These are phyloP conservation scores for Trematosphaeria pertusa DNA, from an alignment of 2,329 filamentous ascomycete species.

Conservation along the genomic window DNA sequence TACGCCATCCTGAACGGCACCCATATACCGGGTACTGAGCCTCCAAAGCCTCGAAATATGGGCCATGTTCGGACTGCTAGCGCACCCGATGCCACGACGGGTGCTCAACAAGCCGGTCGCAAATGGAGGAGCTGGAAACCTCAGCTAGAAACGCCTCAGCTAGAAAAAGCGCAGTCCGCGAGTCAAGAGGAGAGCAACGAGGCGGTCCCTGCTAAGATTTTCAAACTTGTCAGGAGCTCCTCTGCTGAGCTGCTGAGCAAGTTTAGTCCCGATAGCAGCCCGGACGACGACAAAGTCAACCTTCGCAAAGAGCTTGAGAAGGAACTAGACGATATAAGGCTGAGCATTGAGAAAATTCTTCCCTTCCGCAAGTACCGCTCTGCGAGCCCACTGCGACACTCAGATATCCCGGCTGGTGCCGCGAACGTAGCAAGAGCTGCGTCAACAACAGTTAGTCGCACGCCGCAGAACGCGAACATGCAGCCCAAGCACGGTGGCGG, in stretches of 20 bases:
- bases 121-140: slow-evolving; percentile 29
- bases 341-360: slow-evolving; percentile 9
- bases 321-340: slow-evolving; percentile 14
- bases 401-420: slow-evolving; percentile 5
- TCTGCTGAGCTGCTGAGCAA: slow-evolving; percentile 25
- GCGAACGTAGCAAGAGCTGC: slow-evolving; percentile 10
- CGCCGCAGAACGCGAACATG: slow-evolving; percentile 14
- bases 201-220: not conserved
- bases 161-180: not conserved
- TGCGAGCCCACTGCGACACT: slow-evolving; percentile 16
- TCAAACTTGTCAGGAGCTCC: slow-evolving; percentile 13
- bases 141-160: slow-evolving; percentile 11
- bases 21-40: slow-evolving; percentile 20
- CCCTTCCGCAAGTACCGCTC: slow-evolving; percentile 21
- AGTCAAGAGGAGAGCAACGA: not conserved
- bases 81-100: slow-evolving; percentile 20
- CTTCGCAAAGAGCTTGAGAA: slow-evolving; percentile 15
- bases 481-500: slow-evolving; percentile 1
- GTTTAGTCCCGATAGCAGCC: slow-evolving; percentile 29
- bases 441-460: slow-evolving; percentile 11
- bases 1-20: slow-evolving; percentile 31
- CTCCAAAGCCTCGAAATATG: not conserved
- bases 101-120: slow-evolving; percentile 10
- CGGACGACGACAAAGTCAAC: slow-evolving; percentile 16
- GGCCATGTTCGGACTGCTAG: slow-evolving; percentile 22